Evolutionary conservation across 2,329 filamentous ascomycete genomes (phyloP).

Genomic region (Stylonectria norvegica): DNA sequence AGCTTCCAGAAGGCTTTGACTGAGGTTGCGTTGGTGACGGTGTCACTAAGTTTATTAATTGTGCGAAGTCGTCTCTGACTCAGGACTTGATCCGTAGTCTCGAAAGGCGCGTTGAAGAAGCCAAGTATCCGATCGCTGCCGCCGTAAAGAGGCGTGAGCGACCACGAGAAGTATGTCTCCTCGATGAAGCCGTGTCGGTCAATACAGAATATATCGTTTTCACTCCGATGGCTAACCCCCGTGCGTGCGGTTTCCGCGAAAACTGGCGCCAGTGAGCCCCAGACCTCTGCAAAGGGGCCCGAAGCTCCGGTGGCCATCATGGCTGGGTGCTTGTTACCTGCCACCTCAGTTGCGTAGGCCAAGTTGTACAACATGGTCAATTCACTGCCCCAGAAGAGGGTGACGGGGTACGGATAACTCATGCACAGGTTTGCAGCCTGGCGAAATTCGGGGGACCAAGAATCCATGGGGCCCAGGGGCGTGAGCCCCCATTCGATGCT

Average conservation of each 20-base stretch:
- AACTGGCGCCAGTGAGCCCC: conserved; percentile 30
- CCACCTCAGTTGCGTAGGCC: conserved; percentile 52
- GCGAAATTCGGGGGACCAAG: conserved; percentile 44
- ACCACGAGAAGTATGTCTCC: conserved; percentile 39
- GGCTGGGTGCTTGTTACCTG: conserved; percentile 59
- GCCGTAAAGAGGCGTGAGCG: conserved; percentile 37
- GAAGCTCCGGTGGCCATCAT: conserved; percentile 57
- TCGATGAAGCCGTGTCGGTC: conserved; percentile 35
- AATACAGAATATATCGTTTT: conserved; percentile 32
- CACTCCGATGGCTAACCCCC: conserved; percentile 31
- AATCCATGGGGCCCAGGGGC: conserved; percentile 40
- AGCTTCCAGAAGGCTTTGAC: conserved; percentile 35
- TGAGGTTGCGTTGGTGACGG: conserved; percentile 29
- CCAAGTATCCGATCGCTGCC: conserved; percentile 34
- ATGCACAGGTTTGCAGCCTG: conserved; percentile 39
- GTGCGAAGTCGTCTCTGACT: conserved; percentile 33
- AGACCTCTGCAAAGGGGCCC: conserved; percentile 54
- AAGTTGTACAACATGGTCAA: conserved; percentile 63
- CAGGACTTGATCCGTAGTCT: conserved; percentile 35
- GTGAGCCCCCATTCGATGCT: conserved; percentile 42
- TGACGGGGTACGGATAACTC: conserved; percentile 41
- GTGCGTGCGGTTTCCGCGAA: conserved; percentile 37
- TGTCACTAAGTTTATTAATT: conserved; percentile 32
- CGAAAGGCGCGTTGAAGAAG: conserved; percentile 39
- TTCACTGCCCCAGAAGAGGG: conserved; percentile 60